Conservation (phyloP, 2,329 filamentous ascomycete species). For the Pestalotiopsis sp. region DNA sequence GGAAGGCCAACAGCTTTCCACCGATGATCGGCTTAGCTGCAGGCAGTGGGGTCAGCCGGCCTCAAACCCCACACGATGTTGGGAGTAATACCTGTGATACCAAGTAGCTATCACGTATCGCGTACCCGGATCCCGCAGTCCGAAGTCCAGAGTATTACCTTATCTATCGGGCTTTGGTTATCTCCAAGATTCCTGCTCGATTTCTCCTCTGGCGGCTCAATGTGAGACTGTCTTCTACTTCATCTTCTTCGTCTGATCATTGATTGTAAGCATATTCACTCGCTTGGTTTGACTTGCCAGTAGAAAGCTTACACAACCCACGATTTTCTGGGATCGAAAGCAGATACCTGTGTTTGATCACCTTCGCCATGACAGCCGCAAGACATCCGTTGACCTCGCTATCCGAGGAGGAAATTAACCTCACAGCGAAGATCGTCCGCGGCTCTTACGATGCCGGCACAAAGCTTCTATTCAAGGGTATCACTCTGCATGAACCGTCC, state of each 20-base stretch:
- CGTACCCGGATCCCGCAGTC: not conserved
- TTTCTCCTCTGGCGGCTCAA: not conserved
- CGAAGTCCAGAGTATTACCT: not conserved
- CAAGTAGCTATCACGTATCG: not conserved
- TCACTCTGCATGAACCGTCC: slow-evolving; percentile 7
- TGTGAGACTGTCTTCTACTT: not conserved
- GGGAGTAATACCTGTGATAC: not conserved
- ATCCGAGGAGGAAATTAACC: slow-evolving; percentile 3
- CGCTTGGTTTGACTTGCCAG: not conserved
- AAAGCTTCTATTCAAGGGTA: slow-evolving; percentile 9
- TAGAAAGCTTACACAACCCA: not conserved
- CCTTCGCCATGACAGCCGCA: not conserved
- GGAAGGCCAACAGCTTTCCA: not conserved
- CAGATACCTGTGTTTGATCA: not conserved
- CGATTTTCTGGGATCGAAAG: not conserved
- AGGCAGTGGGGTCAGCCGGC: not conserved
- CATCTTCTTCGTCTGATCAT: not conserved
- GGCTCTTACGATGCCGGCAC: slow-evolving; percentile 7
- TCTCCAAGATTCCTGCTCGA: not conserved
- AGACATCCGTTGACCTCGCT: slow-evolving; percentile 6
- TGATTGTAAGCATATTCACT: not conserved
- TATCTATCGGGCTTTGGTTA: not conserved
- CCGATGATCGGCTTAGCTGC: not conserved
- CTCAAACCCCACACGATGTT: slow-evolving; percentile 3
- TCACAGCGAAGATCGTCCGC: slow-evolving; percentile 6